Evolutionary conservation across 352 stramenopile species (phyloP), one percentile per base, ranked within the genome.

Genomic region (Phytopythium kandeliae): DNA sequence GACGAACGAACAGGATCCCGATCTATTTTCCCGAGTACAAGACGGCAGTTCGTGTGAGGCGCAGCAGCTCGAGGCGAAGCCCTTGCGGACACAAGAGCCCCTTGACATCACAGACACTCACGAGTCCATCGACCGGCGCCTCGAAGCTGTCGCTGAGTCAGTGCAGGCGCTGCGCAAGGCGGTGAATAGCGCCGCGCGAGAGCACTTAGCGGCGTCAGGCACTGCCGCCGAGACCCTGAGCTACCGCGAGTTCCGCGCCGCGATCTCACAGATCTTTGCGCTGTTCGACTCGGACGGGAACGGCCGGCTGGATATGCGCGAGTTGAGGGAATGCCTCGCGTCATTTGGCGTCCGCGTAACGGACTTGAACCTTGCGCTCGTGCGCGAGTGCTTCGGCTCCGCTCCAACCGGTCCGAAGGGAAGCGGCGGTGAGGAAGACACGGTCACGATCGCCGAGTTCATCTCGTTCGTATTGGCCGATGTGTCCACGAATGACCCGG

Each of bases 401-500:
- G 21, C 28, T 16, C 1, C 12, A 15, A 46, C 3, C 15, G 45
- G 28, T 3, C 4, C 19, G 7, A 13, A 17, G 13, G 44, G 1
- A 3, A 34, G 16, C 17, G 9, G 62, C 9, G 50, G 51, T 0
- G 65, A 73, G 2, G 22, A 48, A n/a, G 65, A 66, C 11, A 68
- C 46, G 19, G 48, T 92, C 12, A 70, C 70, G 22, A 85, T 88
- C 15, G 51, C 60, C 4, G 78, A 92, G 49, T 89, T 89, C 55
- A 82, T 87, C 33, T 88, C 80, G 4, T 92, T 92, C 48, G 71
- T 82, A 10, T 57, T 92, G 2, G 62, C 69, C 24, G 46, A 69
- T 31, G 57, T 57, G 4, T 40, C 55, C 17, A 52, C 51, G 54
- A n/a, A 48, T 36, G 42, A 24, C 35, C 35, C 36, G 54, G 1